phyloP scores from a whole-genome alignment of 345 rosid genomes.

The Populus ilicifolia region DNA sequence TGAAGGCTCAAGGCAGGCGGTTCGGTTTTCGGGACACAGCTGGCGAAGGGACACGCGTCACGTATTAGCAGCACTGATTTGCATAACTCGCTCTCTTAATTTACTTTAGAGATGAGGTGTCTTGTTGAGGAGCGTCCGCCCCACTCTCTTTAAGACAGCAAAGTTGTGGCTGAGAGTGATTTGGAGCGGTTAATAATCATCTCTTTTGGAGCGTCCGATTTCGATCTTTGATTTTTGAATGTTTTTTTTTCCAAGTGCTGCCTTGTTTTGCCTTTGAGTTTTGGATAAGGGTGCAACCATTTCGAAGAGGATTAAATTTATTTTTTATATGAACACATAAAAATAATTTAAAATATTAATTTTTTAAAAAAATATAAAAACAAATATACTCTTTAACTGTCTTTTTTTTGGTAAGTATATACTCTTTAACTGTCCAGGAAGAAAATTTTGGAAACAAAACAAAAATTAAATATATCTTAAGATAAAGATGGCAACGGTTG shows the following conservation, averaged over 20 bases:
- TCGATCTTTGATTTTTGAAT: too few relatives aligned
- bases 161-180: not conserved
- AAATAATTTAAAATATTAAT: not conserved
- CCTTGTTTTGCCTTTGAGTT: not conserved
- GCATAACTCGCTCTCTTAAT: slow-evolving; percentile 17
- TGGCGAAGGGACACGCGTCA: slow-evolving; percentile 76
- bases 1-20: slow-evolving; percentile 61
- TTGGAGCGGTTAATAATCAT: not conserved
- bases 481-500: slow-evolving; percentile 66
- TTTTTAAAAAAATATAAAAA: not conserved
- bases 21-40: slow-evolving; percentile 79
- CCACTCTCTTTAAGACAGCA: slow-evolving; percentile 26
- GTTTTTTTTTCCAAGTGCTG: too few relatives aligned
- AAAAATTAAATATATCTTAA: slow-evolving; percentile 2
- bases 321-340: not conserved
- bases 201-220: too few relatives aligned
- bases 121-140: slow-evolving; percentile 35
- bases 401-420: too few relatives aligned
- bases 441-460: too few relatives aligned
- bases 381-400: too few relatives aligned
- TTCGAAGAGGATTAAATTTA: not conserved
- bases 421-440: too few relatives aligned
- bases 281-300: not conserved
- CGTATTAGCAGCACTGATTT: slow-evolving; percentile 30
- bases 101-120: slow-evolving; percentile 10